Evolutionary conservation across 2,329 filamentous ascomycete genomes (phyloP).

Genomic region (Cucurbitaria berberidis): DNA sequence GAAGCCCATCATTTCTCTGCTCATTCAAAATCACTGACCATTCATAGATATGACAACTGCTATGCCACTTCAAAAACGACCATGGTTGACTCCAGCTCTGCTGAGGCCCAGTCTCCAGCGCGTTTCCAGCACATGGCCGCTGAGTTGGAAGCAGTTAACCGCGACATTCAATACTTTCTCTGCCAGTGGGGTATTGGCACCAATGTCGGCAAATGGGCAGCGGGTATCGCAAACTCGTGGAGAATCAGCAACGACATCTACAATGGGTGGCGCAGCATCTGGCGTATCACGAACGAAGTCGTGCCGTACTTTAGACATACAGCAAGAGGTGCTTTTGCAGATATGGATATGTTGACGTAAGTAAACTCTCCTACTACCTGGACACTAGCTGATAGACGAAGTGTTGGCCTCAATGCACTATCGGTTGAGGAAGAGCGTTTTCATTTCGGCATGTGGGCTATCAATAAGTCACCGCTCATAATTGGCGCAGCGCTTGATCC

Average conservation of each 20-base stretch:
- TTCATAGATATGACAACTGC: constrained; percentile 43
- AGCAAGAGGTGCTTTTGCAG: constrained; percentile 34
- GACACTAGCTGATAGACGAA: constrained; percentile 7
- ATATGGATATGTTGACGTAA: constrained; percentile 54
- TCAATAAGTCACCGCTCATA: constrained; percentile 55
- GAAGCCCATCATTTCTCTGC: background rate
- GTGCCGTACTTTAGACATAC: constrained; percentile 41
- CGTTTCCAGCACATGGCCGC: constrained; percentile 40
- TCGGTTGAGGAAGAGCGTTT: constrained; percentile 49
- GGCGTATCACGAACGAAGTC: constrained; percentile 43
- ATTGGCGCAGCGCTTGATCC: constrained; percentile 50
- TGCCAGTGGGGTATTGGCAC: constrained; percentile 50
- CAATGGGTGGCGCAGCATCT: constrained; percentile 43
- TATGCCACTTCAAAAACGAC: constrained; percentile 35
- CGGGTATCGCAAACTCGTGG: constrained; percentile 46
- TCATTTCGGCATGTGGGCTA: constrained; percentile 56
- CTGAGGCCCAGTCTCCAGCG: constrained; percentile 35
- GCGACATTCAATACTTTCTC: constrained; percentile 45
- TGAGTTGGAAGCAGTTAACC: constrained; percentile 33
- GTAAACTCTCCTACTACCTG: background rate
- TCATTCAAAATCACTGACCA: constrained; percentile 47
- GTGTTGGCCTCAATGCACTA: constrained; percentile 48
- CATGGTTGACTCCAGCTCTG: constrained; percentile 47
- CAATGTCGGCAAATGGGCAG: constrained; percentile 43
- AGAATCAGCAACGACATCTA: constrained; percentile 46